phyloP scores from a whole-genome alignment of 768 basidiomycete genomes.

The Holtermanniella nyarrowii region DNA sequence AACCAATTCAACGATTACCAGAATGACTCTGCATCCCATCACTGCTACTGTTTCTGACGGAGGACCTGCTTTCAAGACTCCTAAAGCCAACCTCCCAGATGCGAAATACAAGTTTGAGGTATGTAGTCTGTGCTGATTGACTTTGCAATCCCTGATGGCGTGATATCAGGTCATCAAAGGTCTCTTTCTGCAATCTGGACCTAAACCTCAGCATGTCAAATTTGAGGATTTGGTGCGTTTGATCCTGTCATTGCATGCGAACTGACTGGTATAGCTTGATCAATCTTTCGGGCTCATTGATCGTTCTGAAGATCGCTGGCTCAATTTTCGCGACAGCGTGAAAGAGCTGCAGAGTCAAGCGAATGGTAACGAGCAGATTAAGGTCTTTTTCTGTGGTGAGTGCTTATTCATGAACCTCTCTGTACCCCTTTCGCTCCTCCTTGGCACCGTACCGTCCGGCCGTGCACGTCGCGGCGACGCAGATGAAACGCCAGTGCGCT shows the following conservation, averaged over 20 bases:
- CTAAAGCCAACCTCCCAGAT: too few species aligned
- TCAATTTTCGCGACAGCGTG: constrained; percentile 18
- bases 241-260: neutral
- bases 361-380: constrained; percentile 26
- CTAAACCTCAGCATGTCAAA: constrained; percentile 13
- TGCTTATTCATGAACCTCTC: too few species aligned
- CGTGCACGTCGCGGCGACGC: too few species aligned
- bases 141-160: too few species aligned
- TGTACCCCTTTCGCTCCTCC: neutral
- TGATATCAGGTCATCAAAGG: constrained; percentile 29
- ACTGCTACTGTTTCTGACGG: too few species aligned
- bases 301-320: constrained; percentile 23
- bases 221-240: constrained; percentile 23
- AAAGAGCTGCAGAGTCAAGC: constrained; percentile 20
- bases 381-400: constrained; percentile 36
- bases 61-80: too few species aligned
- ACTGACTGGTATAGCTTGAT: constrained; percentile 14
- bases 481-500: too few species aligned
- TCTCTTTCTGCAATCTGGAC: constrained; percentile 24
- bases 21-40: too few species aligned
- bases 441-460: too few species aligned
- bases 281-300: constrained; percentile 31
- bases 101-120: too few species aligned
- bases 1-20: too few species aligned
- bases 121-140: too few species aligned